phyloP scores from a whole-genome alignment of 2,329 filamentous ascomycete species.

The Dactylellina haptotyla region DNA sequence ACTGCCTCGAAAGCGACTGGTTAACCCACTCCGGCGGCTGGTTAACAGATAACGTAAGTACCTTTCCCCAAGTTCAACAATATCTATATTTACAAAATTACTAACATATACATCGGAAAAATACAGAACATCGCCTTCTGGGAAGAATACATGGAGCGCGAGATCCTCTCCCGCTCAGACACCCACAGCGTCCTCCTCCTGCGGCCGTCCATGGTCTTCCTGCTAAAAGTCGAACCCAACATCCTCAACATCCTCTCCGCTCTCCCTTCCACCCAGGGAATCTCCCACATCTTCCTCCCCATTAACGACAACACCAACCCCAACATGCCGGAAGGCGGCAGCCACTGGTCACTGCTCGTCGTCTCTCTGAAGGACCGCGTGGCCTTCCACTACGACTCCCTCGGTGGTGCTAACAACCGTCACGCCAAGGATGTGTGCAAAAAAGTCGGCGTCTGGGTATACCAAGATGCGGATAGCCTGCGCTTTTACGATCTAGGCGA shows the following conservation, averaged over 20 bases:
- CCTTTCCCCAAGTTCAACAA: conserved; percentile 16
- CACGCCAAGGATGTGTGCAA: conserved; percentile 76
- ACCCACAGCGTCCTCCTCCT: conserved; percentile 85
- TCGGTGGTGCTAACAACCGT: conserved; percentile 77
- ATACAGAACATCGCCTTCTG: conserved; percentile 90
- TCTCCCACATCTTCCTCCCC: conserved; percentile 91
- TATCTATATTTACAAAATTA: conserved; percentile 33
- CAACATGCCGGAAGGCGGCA: conserved; percentile 82
- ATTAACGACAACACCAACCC: conserved; percentile 88
- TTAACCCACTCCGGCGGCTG: too few relatives aligned
- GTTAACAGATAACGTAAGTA: conserved; percentile 88
- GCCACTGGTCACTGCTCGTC: conserved; percentile 92
- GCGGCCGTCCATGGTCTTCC: conserved; percentile 87
- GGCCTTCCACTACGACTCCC: conserved; percentile 95
- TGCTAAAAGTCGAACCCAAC: conserved; percentile 29
- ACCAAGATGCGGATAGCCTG: conserved; percentile 65
- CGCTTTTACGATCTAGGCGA: conserved; percentile 78
- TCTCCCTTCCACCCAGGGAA: conserved; percentile 80
- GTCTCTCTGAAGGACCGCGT: conserved; percentile 88
- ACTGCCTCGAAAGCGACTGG: conserved; percentile 91
- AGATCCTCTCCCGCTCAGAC: conserved; percentile 81
- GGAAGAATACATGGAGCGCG: conserved; percentile 95
- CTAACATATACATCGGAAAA: conserved; percentile 55
- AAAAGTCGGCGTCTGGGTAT: conserved; percentile 76
- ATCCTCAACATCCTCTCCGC: conserved; percentile 64